Evolutionary conservation across 2,329 filamentous ascomycete species (phyloP), one percentile per base, ranked within the genome.

Genomic region (Botrytis aclada): DNA sequence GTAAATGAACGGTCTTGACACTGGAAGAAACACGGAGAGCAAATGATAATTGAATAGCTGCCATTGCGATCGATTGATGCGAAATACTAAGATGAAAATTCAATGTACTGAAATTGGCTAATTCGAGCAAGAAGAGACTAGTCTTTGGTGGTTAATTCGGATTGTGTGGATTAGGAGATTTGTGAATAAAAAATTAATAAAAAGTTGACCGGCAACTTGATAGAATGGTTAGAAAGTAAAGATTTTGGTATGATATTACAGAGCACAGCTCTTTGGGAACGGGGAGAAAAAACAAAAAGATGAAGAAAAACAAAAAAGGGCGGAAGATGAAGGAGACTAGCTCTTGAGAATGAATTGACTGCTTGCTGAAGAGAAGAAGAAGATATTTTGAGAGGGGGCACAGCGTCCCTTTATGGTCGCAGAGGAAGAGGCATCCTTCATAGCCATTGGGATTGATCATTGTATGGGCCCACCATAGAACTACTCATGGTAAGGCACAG

Each of bases 1-100:
- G 92, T 79, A 99, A 88, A 83, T 98, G 95, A 82, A 97, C 95
- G 81, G 95, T 95, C 90, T 98, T 97, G 88, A 97, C 94, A 85
- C 94, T 94, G 82, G 93, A 90, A 82, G 95, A 97, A 83, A 97
- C 97, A 86, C 95, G 94, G 84, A 98, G 93, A 84, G 92, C 92
- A 86, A 98, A 98, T 82, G 94, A 95, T 79, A 97, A 91, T 86
- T 98, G 95, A 85, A 96, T 90, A 83, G 94, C 87, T 84, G 95
- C 91, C 94, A 97, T 97, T 86, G 82, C 90, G 83, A 81, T 79
- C 77, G 80, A 81, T 80, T 78, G 80, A 82, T 78, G 82, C 81
- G 76, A 80, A 81, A 78, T 79, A 75, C 70, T 74, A 69, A 77
- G 73, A 75, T 81, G 81, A 34, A 73, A 63, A 51, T 72, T 58